Conservation (phyloP, 257 asterid species). For the Solanum rostratum region DNA sequence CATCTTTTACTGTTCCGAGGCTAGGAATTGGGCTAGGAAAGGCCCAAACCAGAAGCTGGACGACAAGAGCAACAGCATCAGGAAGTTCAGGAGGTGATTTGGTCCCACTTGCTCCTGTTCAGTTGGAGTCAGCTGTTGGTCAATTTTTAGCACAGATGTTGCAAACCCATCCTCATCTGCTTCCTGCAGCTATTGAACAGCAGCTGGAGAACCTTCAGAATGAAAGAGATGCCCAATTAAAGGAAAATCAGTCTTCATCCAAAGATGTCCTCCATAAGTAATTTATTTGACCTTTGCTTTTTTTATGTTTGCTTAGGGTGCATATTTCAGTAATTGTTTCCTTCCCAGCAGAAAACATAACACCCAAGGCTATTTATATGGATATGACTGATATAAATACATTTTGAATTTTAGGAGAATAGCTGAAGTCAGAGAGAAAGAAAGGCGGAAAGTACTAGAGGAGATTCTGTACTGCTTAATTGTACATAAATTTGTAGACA, state of each 20-base stretch:
- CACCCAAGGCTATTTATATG: background rate
- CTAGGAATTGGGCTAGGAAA: slow-evolving; percentile 37
- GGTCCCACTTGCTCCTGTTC: slow-evolving; percentile 65
- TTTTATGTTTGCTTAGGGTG: background rate
- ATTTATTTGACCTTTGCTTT: background rate
- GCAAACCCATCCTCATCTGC: slow-evolving; percentile 74
- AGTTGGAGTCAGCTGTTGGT: slow-evolving; percentile 80
- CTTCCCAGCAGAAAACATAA: background rate
- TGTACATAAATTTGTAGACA: slow-evolving; percentile 64
- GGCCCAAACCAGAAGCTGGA: slow-evolving; percentile 34
- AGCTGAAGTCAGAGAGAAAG: slow-evolving; percentile 83
- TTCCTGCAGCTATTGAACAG: slow-evolving; percentile 69
- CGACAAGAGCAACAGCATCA: slow-evolving; percentile 38
- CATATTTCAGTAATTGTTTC: background rate
- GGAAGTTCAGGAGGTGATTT: slow-evolving; percentile 41
- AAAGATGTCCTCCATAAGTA: slow-evolving; percentile 70
- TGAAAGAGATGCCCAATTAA: slow-evolving; percentile 42
- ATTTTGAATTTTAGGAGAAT: slow-evolving; percentile 62
- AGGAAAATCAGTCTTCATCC: slow-evolving; percentile 36
- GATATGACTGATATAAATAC: background rate
- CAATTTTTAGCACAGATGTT: slow-evolving; percentile 60
- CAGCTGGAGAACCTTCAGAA: slow-evolving; percentile 84
- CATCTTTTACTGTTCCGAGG: slow-evolving; percentile 34
- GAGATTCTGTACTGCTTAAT: slow-evolving; percentile 76
- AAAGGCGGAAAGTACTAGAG: slow-evolving; percentile 55